Percentiles rank a stretch among this genome's conserved stretches.
Conservation (phyloP, 78 protist species). For the Dictyostelium discoideum region DNA sequence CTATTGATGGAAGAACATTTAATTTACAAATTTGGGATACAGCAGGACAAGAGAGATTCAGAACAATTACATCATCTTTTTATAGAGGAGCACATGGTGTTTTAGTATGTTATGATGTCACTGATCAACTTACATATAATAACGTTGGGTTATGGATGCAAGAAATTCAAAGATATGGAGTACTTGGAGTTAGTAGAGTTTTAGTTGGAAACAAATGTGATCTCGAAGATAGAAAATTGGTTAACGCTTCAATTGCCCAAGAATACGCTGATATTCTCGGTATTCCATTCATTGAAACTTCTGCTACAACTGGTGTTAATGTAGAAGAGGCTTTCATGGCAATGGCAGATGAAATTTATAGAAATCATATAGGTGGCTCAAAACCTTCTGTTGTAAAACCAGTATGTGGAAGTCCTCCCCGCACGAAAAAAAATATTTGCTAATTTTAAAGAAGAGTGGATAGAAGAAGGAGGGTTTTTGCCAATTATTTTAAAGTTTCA, state of each 20-base stretch:
- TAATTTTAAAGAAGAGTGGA: no score
- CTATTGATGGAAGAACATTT: constrained; percentile 40
- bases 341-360: constrained; percentile 95
- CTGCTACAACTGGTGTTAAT: constrained; percentile 97
- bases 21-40: constrained; percentile 84
- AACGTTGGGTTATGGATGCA: constrained; percentile 74
- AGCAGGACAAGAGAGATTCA: constrained; percentile 92
- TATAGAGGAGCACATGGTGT: constrained; percentile 86
- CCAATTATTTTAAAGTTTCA: no score
- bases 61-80: constrained; percentile 87
- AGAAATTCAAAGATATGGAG: constrained; percentile 73
- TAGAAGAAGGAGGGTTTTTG: no score
- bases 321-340: constrained; percentile 98
- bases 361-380: constrained; percentile 1
- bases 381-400: neutral
- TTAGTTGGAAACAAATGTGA: constrained; percentile 78
- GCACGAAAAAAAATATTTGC: no score
- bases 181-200: constrained; percentile 62
- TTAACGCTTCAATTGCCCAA: constrained; percentile 3
- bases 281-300: constrained; percentile 98
- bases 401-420: neutral
- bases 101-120: constrained; percentile 73
- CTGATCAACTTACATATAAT: constrained; percentile 46
- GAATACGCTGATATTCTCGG: constrained; percentile 92
- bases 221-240: constrained; percentile 54